Conservation (phyloP, 2,329 filamentous ascomycete species). For the Diaporthe capsici region DNA sequence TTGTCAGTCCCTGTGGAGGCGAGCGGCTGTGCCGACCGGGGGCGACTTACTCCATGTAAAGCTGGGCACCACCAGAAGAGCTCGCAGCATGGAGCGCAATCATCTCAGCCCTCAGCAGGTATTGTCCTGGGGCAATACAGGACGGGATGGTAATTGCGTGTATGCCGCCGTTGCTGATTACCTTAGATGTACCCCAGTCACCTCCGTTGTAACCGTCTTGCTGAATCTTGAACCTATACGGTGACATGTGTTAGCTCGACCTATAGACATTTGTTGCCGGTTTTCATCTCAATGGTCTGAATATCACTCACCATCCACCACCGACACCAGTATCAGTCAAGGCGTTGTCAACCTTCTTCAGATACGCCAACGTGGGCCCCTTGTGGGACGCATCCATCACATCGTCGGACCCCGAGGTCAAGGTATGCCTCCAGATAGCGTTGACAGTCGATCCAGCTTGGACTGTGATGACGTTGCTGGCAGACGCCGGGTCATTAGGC, state of each 20-base stretch:
- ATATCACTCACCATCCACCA: conserved; percentile 52
- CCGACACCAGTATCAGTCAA: conserved; percentile 57
- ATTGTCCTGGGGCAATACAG: conserved; percentile 50
- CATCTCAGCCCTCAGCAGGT: conserved; percentile 51
- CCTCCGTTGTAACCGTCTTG: conserved; percentile 58
- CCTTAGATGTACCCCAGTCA: conserved; percentile 58
- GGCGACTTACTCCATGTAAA: conserved; percentile 44
- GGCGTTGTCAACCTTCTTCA: conserved; percentile 68
- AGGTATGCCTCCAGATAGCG: conserved; percentile 70
- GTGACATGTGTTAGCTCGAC: neutral
- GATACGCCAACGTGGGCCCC: conserved; percentile 67
- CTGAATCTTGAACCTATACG: conserved; percentile 55
- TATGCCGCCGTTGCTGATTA: conserved; percentile 62
- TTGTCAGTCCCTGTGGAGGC: neutral
- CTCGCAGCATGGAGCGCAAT: conserved; percentile 49
- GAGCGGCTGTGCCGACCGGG: neutral
- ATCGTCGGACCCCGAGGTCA: conserved; percentile 62
- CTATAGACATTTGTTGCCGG: no score
- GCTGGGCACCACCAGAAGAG: conserved; percentile 47
- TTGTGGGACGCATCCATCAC: conserved; percentile 70
- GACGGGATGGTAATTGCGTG: conserved; percentile 48
- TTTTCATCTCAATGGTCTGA: neutral
- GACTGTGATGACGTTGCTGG: conserved; percentile 64
- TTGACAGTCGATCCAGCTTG: conserved; percentile 64
- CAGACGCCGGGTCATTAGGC: conserved; percentile 65